Evolutionary conservation across 805 yeast species (phyloP), one percentile per base, ranked within the genome.

Genomic region (Spathaspora boniae): DNA sequence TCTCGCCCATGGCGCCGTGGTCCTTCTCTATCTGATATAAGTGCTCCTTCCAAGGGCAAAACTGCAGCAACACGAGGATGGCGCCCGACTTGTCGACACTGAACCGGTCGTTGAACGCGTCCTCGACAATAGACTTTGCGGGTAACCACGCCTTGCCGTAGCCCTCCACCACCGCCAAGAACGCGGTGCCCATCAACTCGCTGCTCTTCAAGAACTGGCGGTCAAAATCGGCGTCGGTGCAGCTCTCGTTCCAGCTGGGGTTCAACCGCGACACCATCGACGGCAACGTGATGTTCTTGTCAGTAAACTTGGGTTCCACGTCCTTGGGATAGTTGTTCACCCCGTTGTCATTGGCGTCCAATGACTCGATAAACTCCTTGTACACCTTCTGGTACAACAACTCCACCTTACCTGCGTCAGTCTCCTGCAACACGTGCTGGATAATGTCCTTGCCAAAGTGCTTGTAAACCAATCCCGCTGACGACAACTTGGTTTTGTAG

Each of bases 341-440:
- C 52, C 98, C 98, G 53, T 93, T 93, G 59, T 93, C 98, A 54
- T 89, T 86, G 38, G 97, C 98, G 62, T 89, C 98, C 22, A 93
- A 71, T 7, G 96, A 80, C 62, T 93, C 98, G 40, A 93, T 68
- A 51, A 93, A 87, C 44, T 83, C 91, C 39, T 76, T 74, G 66
- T 93, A 93, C n/a, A 91, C 68, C 57, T 84, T 85, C 26, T 70
- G 68, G 58, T 82, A 87, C 30, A 93, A 65, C 21, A 80, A 60
- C 15, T 82, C 83, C 25, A 86, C 61, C 3, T 62, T 48, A 2
- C 53, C 50, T n/a, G 18, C 19, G 24, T 64, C 54, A 6, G 56
- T 49, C 8, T 51, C 45, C 11, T 65, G 64, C 38, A 62, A 65
- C 16, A 68, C 64, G 37, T 76, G 70, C 21, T 70, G 58, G 37